Evolutionary conservation across 208 protist species (phyloP), one percentile per base, ranked within the genome.

Genomic region (Crithidia bombi): DNA sequence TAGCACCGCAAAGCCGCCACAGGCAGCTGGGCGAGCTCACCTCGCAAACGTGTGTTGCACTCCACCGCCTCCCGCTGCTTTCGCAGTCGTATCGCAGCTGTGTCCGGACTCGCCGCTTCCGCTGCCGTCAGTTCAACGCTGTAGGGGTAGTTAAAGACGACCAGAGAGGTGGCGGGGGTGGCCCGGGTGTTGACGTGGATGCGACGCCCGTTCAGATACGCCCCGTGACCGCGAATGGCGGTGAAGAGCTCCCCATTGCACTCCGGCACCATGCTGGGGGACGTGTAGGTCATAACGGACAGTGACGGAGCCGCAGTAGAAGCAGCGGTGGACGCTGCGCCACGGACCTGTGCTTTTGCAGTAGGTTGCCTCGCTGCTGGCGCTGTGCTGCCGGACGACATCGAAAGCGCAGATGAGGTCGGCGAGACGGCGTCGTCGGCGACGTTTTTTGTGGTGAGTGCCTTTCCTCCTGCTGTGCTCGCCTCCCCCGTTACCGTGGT

Each of bases 211-310:
- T 95, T 95, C 9, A 83, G 36, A 47, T 79, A 95, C 19, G 63
- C 55, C 0, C 90, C 90, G 35, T 79, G 56, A 12, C 86, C 88
- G n/a, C 77, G 71, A 46, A 93, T 82, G 17, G 86, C 90, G 15
- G 82, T 87, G 71, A 84, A 93, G 57, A 93, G 62, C 63, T 95
- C 90, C 3, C 84, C 84, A 28, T 68, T 44, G 62, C 73, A 75
- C 66, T 86, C 61, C 49, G 67, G 58, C 44, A 79, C 44, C 26
- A 52, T 54, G 38, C 67, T 50, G 33, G 51, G 47, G 49, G 30
- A 64, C 26, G 62, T 46, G 52, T 46, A 41, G 33, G 50, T 58
- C 28, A 54, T 58, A 21, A 19, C 9, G 47, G 49, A 35, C 35
- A 47, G 35, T 26, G 69, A 12, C 28, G 28, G 4, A 6, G 65